Conservation (phyloP, 202 grass and related monocot genomes). For the Schoenoplectus triqueter region DNA sequence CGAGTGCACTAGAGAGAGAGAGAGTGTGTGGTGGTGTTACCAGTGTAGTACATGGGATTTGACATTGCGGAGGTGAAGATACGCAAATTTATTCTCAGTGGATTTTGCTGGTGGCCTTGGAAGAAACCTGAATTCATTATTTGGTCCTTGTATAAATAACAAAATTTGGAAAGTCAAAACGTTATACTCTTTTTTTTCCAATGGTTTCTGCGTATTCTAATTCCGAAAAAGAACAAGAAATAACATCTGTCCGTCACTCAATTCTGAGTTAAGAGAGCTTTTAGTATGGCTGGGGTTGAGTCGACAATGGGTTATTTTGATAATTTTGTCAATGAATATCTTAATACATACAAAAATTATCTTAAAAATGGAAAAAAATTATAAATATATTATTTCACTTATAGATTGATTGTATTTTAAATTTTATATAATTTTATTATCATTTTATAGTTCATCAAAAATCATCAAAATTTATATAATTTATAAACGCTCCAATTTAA, state of each 20-base stretch:
- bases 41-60: constrained; percentile 26
- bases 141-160: neutral
- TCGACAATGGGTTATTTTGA: too few relatives aligned
- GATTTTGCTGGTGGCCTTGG: neutral
- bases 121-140: constrained; percentile 15
- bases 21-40: too few relatives aligned
- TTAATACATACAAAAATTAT: too few relatives aligned
- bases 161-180: neutral
- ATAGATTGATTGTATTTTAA: too few relatives aligned
- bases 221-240: neutral
- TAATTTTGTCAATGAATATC: too few relatives aligned
- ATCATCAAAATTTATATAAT: too few relatives aligned
- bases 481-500: too few relatives aligned
- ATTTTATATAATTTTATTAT: too few relatives aligned
- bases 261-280: neutral
- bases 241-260: neutral
- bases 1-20: constrained; percentile 1
- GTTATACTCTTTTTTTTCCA: neutral
- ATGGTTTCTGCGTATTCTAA: neutral
- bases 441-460: too few relatives aligned
- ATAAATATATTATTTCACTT: too few relatives aligned
- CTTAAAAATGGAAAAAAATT: too few relatives aligned
- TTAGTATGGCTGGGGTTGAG: neutral
- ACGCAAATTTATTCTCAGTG: constrained; percentile 30
- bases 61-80: neutral